A percentile compares a stretch with the other conserved stretches of the same genome.
Evolutionary conservation across 2,329 filamentous ascomycete species (phyloP).

Genomic region (Fusarium sp.): DNA sequence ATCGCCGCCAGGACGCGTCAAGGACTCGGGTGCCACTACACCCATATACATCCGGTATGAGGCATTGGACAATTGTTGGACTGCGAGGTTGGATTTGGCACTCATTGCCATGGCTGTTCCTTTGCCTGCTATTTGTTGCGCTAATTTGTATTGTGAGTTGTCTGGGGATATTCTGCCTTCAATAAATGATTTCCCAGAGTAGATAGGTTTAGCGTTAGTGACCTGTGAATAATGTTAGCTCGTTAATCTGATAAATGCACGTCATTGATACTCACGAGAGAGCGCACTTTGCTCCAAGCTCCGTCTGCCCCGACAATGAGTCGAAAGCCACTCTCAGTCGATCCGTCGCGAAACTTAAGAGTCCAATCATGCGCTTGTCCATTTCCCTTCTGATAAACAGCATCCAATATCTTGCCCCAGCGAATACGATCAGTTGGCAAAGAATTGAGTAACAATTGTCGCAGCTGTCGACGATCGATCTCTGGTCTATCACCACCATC

Average conservation of each 20-base stretch:
- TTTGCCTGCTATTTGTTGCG: not conserved
- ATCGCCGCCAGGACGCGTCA: not conserved
- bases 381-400: accelerated
- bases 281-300: slow-evolving; percentile 1
- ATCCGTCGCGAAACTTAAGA: not conserved
- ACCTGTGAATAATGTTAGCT: not conserved
- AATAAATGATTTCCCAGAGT: not conserved
- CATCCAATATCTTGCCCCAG: not conserved
- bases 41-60: slow-evolving; percentile 3
- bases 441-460: not conserved
- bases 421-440: not conserved
- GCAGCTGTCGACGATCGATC: not conserved
- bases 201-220: not conserved
- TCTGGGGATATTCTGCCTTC: not conserved
- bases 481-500: not conserved
- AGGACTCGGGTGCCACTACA: not conserved
- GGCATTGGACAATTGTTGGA: not conserved
- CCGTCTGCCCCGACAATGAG: slow-evolving; percentile 1
- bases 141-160: not conserved
- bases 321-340: not conserved
- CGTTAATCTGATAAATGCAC: accelerated
- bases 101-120: slow-evolving; percentile 2
- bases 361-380: not conserved
- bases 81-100: not conserved
- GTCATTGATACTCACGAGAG: not conserved